A percentile compares a stretch with the other conserved stretches of the same genome.
These are phyloP conservation scores for Persicaria maculosa DNA, from an alignment of 148 eudicot genomes.

Conservation along the genomic window DNA sequence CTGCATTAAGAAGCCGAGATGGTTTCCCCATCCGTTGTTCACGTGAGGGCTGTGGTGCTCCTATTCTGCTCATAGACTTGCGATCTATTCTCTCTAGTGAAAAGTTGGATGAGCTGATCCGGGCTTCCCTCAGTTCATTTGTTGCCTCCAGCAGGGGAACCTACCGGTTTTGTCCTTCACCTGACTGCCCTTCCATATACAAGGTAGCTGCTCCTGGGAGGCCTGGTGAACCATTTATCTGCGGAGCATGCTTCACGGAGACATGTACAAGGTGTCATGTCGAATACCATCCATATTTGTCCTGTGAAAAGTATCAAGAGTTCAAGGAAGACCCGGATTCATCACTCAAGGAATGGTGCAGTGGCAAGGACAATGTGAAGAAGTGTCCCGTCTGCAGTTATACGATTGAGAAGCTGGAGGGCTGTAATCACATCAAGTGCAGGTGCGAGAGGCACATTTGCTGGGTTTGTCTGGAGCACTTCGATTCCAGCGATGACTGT, in stretches of 20 bases:
- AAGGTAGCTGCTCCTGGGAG: constrained; percentile 30
- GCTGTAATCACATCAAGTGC: constrained; percentile 89
- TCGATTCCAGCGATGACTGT: constrained; percentile 48
- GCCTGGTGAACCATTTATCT: constrained; percentile 41
- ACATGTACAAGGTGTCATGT: constrained; percentile 79
- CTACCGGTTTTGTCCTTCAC: constrained; percentile 85
- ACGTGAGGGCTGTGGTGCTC: constrained; percentile 49
- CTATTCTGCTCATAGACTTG: constrained; percentile 50
- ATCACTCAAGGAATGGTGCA: constrained; percentile 67
- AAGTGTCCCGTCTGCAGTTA: constrained; percentile 61
- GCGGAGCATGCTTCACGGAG: constrained; percentile 80
- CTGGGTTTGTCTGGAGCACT: constrained; percentile 78
- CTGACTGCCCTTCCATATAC: constrained; percentile 87
- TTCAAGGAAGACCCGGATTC: constrained; percentile 80
- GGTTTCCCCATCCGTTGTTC: constrained; percentile 63
- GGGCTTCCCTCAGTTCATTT: constrained; percentile 65
- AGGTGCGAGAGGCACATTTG: constrained; percentile 81
- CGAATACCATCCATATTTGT: constrained; percentile 63
- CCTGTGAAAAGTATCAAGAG: constrained; percentile 71
- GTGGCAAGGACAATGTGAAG: constrained; percentile 76
- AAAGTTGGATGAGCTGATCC: constrained; percentile 73
- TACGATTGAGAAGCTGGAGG: constrained; percentile 81
- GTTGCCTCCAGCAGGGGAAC: constrained; percentile 55
- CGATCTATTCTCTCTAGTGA: constrained; percentile 42
- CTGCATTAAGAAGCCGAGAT: constrained; percentile 61